Conservation (phyloP, 257 asterid species). For the Nyctanthes arbortristis region DNA sequence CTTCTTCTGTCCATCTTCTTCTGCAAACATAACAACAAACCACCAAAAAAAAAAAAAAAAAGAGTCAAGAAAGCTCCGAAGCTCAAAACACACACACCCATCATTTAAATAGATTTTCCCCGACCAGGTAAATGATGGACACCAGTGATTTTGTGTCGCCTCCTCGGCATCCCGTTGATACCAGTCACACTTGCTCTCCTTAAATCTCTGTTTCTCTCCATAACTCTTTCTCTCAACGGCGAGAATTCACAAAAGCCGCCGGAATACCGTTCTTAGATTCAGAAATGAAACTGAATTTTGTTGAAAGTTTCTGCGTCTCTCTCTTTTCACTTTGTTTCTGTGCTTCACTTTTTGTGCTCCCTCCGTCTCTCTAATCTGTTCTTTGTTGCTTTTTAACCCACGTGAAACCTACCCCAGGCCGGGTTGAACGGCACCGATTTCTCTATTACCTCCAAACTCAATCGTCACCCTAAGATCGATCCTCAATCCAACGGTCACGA, state of each 20-base stretch:
- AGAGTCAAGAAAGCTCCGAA: not conserved
- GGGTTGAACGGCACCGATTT: constrained; percentile 52
- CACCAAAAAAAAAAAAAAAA: not conserved
- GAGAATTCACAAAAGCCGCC: no score
- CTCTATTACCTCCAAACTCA: constrained; percentile 29
- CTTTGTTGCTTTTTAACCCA: constrained; percentile 40
- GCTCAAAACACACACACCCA: constrained; percentile 9
- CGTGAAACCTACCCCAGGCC: constrained; percentile 60
- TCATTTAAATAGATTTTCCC: constrained; percentile 9
- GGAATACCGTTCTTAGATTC: no score
- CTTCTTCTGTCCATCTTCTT: constrained; percentile 37
- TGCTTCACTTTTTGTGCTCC: constrained; percentile 24
- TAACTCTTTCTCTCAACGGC: no score
- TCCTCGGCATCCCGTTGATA: constrained; percentile 35
- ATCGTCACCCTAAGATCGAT: constrained; percentile 37
- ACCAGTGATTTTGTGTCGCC: constrained; percentile 43
- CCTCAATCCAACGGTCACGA: constrained; percentile 37
- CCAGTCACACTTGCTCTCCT: constrained; percentile 26
- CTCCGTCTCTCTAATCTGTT: constrained; percentile 39
- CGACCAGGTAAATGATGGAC: constrained; percentile 49
- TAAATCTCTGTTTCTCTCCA: constrained; percentile 48
- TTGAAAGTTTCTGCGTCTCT: constrained; percentile 13
- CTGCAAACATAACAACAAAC: no score
- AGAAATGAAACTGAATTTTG: constrained; percentile 34
- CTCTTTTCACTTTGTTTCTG: constrained; percentile 24